These are phyloP conservation scores for Funneliformis mosseae DNA, from an alignment of 192 early-diverging fungal genomes.

Conservation along the genomic window DNA sequence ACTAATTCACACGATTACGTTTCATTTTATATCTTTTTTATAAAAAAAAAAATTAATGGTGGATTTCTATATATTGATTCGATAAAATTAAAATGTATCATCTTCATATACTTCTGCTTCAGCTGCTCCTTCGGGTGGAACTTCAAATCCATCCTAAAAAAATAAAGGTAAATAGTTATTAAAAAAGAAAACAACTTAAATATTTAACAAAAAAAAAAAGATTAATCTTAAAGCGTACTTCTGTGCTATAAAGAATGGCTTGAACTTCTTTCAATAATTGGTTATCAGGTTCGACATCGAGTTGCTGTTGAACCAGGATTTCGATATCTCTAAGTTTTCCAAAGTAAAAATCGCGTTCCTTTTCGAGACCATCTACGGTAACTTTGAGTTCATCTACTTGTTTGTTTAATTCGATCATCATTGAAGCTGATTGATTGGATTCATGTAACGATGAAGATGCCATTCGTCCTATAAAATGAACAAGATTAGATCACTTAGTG, in stretches of 20 bases:
- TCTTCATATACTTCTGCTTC: conserved; percentile 57
- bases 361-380: conserved; percentile 89
- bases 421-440: conserved; percentile 55
- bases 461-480: conserved; percentile 18
- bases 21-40: background rate
- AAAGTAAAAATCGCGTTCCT: conserved; percentile 98
- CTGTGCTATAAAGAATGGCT: conserved; percentile 89
- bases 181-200: background rate
- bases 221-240: conserved; percentile 46
- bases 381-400: conserved; percentile 82
- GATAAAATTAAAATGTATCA: conserved; percentile 59
- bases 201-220: background rate
- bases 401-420: conserved; percentile 74
- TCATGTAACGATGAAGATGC: conserved; percentile 34
- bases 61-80: background rate
- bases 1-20: background rate
- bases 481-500: conserved; percentile 34
- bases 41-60: background rate
- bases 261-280: conserved; percentile 77
- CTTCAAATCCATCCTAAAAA: conserved; percentile 80
- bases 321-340: conserved; percentile 93
- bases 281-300: conserved; percentile 60
- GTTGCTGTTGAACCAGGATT: conserved; percentile 80
- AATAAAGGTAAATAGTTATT: background rate
- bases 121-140: conserved; percentile 56